Conservation (phyloP, 2,329 filamentous ascomycete genomes). For the Mycosphaerella arachidis region DNA sequence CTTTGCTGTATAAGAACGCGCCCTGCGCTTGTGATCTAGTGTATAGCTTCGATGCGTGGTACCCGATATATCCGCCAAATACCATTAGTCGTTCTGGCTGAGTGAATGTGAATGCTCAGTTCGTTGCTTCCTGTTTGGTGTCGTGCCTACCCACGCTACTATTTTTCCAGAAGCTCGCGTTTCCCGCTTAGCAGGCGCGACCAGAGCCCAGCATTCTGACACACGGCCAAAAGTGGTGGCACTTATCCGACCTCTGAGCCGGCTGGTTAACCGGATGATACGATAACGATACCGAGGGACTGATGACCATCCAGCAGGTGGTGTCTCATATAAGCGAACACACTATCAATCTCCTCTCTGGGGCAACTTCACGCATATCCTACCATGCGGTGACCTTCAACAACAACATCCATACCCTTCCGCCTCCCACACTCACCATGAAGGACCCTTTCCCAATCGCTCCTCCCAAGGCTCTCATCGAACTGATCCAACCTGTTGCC, state of each 20-base stretch:
- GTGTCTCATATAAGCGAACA: not conserved
- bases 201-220: not conserved
- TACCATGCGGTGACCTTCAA: constrained; percentile 14
- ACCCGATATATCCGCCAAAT: not conserved
- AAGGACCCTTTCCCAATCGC: constrained; percentile 65
- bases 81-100: not conserved
- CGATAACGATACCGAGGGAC: constrained; percentile 4
- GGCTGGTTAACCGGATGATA: not conserved
- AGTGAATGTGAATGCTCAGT: not conserved
- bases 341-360: not conserved
- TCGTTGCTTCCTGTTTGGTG: not conserved
- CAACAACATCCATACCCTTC: not conserved
- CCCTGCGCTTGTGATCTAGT: not conserved
- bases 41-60: not conserved
- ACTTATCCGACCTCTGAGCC: not conserved
- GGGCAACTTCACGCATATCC: not conserved
- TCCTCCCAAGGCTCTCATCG: constrained; percentile 53
- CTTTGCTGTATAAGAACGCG: constrained; percentile 16
- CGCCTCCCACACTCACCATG: constrained; percentile 46
- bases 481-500: constrained; percentile 59
- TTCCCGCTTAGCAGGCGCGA: not conserved
- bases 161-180: not conserved
- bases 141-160: not conserved
- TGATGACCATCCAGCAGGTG: not conserved
- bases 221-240: not conserved